Base-by-base conservation (phyloP, 2,329 filamentous ascomycete genomes). In the Tolypocladium paradoxum region DNA sequence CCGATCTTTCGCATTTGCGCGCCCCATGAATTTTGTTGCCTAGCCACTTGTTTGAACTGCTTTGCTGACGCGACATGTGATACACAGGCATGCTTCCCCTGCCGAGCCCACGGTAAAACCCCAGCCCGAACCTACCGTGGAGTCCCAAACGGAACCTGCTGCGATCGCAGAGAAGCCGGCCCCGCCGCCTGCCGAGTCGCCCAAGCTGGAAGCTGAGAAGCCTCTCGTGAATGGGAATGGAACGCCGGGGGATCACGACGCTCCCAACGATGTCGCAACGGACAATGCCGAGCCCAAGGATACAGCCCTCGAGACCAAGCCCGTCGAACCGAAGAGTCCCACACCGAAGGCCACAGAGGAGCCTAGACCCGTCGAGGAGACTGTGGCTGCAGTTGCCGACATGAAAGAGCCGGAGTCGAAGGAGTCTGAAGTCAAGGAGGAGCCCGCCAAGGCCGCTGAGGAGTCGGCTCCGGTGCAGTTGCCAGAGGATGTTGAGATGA, bases 401-500 rank as follows among this genome's bases (percentile, higher is more conserved):
- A 37, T 20, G 14, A 38, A 52, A 24, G 33, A 52, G 24, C 12
- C 43, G 1, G 43, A 43, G 29, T 18, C 49, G 5, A 27, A 22
- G n/a, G 34, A 33, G 2, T 11, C 38, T 20, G 27, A 29, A 16
- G 33, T 34, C 24, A 35, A 53, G n/a, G 27, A 53, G 5, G 35
- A 40, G 9, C 6, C 45, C 18, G 18, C 38, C 2, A 47, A 56
- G 18, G 29, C 40, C 6, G 46, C 53, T 2, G 53, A 58, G 27
- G 51, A 58, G 47, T 31, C 43, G 53, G 11, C 51, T 54, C 40
- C 43, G 24, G 53, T 31, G 51, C 31, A 53, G 8, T 20, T 55
- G 8, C 27, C 43, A 20, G 58, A 64, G 37, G 64, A 66, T 27
- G 53, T 63, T 8, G 55, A 62, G 34, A 65, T 65, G 64, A 51